Percentiles rank a stretch among this genome's conserved stretches.
These are phyloP conservation scores for Papiliotrema fonsecae DNA, from an alignment of 1,284 basidiomycete genomes.

Conservation along the genomic window DNA sequence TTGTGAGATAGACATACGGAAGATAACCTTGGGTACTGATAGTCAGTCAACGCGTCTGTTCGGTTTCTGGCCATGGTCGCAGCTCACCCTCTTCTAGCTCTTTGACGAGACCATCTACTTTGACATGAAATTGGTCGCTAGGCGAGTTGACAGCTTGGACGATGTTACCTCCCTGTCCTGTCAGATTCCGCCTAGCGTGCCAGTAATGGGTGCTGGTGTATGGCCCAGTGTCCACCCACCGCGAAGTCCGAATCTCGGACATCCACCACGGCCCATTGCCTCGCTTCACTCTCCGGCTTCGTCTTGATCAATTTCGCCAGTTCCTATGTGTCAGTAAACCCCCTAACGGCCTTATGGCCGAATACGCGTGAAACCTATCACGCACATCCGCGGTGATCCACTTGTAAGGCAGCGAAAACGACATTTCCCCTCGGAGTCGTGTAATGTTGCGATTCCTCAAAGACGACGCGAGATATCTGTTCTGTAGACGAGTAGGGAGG, in stretches of 20 bases:
- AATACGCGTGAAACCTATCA: not conserved
- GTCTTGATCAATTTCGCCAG: conserved; percentile 43
- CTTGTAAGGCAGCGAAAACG: conserved; percentile 35
- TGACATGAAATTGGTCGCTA: conserved; percentile 35
- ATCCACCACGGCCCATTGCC: conserved; percentile 42
- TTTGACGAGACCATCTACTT: conserved; percentile 36
- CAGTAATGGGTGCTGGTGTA: not conserved
- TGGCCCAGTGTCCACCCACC: too few species aligned
- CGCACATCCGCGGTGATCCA: conserved; percentile 43
- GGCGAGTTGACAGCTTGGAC: conserved; percentile 42
- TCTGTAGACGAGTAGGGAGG: not conserved
- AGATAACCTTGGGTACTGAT: conserved; percentile 43
- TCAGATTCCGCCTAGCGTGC: not conserved
- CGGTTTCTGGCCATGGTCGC: not conserved
- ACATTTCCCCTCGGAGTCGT: conserved; percentile 21
- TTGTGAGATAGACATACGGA: conserved; percentile 30
- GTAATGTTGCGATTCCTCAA: not conserved
- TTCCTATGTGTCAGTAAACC: conserved; percentile 21
- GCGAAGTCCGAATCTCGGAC: conserved; percentile 46
- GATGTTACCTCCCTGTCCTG: conserved; percentile 47
- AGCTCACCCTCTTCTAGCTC: conserved; percentile 31
- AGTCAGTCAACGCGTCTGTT: too few species aligned
- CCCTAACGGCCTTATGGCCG: not conserved
- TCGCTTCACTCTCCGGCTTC: conserved; percentile 21
- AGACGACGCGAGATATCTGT: not conserved